Evolutionary conservation across 2,329 filamentous ascomycete species (phyloP).

Genomic region (Drechslerella dactyloides): DNA sequence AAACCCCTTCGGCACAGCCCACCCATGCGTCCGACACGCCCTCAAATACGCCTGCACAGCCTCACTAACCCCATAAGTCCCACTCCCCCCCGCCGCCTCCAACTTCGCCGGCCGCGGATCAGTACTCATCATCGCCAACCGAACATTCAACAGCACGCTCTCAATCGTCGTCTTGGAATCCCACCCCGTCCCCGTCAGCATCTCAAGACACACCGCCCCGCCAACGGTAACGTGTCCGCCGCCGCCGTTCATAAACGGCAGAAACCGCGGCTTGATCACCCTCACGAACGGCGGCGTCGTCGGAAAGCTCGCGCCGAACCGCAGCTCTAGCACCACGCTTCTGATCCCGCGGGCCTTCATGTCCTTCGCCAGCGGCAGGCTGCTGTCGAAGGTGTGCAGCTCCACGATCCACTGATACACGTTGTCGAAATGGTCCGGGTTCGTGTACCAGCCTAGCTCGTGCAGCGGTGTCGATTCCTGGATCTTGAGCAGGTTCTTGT

Average conservation of each 20-base stretch:
- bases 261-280: constrained; percentile 78
- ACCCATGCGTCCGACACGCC: constrained; percentile 73
- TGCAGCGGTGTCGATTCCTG: constrained; percentile 69
- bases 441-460: constrained; percentile 83
- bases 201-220: constrained; percentile 74
- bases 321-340: constrained; percentile 80
- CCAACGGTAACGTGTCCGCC: constrained; percentile 86
- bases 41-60: constrained; percentile 76
- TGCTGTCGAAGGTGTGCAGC: constrained; percentile 77
- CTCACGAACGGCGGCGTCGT: constrained; percentile 83
- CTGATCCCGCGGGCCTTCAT: constrained; percentile 69
- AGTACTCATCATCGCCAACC: constrained; percentile 72
- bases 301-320: constrained; percentile 78
- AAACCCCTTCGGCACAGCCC: constrained; percentile 72
- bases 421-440: constrained; percentile 70
- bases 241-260: constrained; percentile 73
- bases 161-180: constrained; percentile 75
- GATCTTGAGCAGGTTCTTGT: constrained; percentile 68
- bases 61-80: constrained; percentile 70
- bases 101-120: constrained; percentile 74
- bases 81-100: constrained; percentile 54
- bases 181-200: constrained; percentile 85
- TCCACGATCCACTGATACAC: constrained; percentile 92
- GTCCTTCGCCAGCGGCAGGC: constrained; percentile 74
- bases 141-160: constrained; percentile 78